Conservation (phyloP, 2,329 filamentous ascomycete genomes). For the Xylariales sp. region DNA sequence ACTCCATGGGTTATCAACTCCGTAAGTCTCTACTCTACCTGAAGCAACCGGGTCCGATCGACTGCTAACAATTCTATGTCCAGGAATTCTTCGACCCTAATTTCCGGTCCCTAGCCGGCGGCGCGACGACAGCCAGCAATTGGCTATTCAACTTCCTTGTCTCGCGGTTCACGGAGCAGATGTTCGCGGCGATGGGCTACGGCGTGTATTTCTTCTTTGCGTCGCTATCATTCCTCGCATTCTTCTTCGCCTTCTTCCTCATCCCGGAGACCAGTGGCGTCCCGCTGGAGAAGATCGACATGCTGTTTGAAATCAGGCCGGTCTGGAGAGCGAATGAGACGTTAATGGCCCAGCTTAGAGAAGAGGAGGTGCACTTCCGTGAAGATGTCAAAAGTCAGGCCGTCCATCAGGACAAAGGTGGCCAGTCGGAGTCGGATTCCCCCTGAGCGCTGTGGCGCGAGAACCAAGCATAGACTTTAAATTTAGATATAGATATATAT, state of each 20-base stretch:
- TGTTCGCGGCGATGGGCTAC: slow-evolving; percentile 52
- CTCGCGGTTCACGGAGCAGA: slow-evolving; percentile 46
- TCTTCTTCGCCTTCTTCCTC: slow-evolving; percentile 61
- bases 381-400: background rate
- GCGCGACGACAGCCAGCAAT: slow-evolving; percentile 49
- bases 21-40: background rate
- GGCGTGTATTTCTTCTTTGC: slow-evolving; percentile 66
- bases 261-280: slow-evolving; percentile 43
- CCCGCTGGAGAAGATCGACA: slow-evolving; percentile 60
- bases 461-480: background rate
- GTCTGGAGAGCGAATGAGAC: slow-evolving; percentile 4
- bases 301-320: slow-evolving; percentile 53
- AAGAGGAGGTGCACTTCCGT: slow-evolving; percentile 4
- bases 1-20: slow-evolving; percentile 9
- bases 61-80: background rate
- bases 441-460: background rate
- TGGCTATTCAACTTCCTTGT: slow-evolving; percentile 75
- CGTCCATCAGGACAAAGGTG: slow-evolving; percentile 1
- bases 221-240: slow-evolving; percentile 61
- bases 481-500: background rate
- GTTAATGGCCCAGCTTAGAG: slow-evolving; percentile 3
- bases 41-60: background rate
- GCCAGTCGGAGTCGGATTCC: slow-evolving; percentile 2
- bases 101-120: slow-evolving; percentile 1
- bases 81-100: slow-evolving; percentile 8